A percentile compares a stretch with the other conserved stretches of the same genome.
Conservation (phyloP, 805 yeast species). For the Cyberlindnera mycetangii region DNA sequence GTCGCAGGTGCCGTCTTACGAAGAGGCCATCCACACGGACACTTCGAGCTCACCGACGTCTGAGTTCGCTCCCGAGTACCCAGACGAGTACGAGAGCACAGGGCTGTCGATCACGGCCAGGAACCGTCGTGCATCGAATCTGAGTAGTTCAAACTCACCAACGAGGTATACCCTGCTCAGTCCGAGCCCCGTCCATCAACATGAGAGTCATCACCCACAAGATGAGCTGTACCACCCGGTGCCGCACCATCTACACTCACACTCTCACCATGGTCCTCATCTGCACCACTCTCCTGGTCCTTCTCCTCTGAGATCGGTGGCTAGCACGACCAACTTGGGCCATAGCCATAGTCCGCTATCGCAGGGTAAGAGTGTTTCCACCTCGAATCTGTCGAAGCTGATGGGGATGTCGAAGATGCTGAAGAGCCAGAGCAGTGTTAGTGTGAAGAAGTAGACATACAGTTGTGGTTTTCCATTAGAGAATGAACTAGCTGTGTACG, state of each 20-base stretch:
- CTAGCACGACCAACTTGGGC: constrained; percentile 4
- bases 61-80: constrained; percentile 60
- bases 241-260: background rate
- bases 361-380: background rate
- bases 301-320: constrained; percentile 2
- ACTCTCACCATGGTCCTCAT: background rate
- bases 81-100: too few species aligned
- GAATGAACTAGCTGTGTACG: too few species aligned
- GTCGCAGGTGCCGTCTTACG: constrained; percentile 73
- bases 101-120: too few species aligned
- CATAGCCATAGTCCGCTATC: too few species aligned
- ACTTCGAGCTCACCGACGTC: constrained; percentile 36
- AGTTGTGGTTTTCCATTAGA: too few species aligned
- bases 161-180: background rate
- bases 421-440: background rate
- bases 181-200: background rate
- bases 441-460: constrained; percentile 1
- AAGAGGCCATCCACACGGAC: constrained; percentile 56
- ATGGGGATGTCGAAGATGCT: constrained; percentile 5
- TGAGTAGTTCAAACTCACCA: background rate
- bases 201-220: background rate
- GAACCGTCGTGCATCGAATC: background rate
- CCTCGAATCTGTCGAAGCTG: constrained; percentile 6
- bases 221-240: background rate
- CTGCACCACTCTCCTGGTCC: background rate